These are phyloP conservation scores for Exophiala sp. DNA, from an alignment of 2,329 filamentous ascomycete genomes.

Conservation along the genomic window DNA sequence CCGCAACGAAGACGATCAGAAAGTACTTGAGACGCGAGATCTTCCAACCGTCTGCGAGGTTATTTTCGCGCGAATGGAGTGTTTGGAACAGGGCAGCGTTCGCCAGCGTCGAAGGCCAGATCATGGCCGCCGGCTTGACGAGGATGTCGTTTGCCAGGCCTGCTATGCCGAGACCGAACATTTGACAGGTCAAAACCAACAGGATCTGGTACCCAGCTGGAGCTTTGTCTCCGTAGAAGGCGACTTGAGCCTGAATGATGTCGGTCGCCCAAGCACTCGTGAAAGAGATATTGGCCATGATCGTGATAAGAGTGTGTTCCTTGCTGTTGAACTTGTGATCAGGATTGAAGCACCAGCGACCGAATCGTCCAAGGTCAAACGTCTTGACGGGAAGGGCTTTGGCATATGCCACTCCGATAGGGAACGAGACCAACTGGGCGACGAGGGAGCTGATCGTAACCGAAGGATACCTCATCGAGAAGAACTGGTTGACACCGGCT, in stretches of 20 bases:
- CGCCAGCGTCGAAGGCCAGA: slow-evolving; percentile 84
- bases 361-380: no score
- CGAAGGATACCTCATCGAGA: slow-evolving; percentile 83
- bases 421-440: slow-evolving; percentile 76
- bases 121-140: slow-evolving; percentile 81
- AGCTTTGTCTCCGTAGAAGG: slow-evolving; percentile 80
- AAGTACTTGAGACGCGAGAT: slow-evolving; percentile 83
- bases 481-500: slow-evolving; percentile 80
- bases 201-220: slow-evolving; percentile 73
- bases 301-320: slow-evolving; percentile 82
- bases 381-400: slow-evolving; percentile 61
- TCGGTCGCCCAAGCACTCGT: slow-evolving; percentile 85
- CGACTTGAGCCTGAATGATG: slow-evolving; percentile 80
- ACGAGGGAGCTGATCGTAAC: slow-evolving; percentile 89
- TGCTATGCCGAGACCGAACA: slow-evolving; percentile 80
- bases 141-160: slow-evolving; percentile 76
- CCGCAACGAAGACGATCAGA: slow-evolving; percentile 64
- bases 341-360: slow-evolving; percentile 59
- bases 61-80: slow-evolving; percentile 78
- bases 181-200: slow-evolving; percentile 78
- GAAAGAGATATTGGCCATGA: slow-evolving; percentile 84
- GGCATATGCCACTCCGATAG: slow-evolving; percentile 68
- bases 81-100: slow-evolving; percentile 85
- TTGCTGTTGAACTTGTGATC: slow-evolving; percentile 79
- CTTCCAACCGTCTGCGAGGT: slow-evolving; percentile 75